Conservation (phyloP, 768 basidiomycete genomes). For the Psilocybe subaeruginosa region DNA sequence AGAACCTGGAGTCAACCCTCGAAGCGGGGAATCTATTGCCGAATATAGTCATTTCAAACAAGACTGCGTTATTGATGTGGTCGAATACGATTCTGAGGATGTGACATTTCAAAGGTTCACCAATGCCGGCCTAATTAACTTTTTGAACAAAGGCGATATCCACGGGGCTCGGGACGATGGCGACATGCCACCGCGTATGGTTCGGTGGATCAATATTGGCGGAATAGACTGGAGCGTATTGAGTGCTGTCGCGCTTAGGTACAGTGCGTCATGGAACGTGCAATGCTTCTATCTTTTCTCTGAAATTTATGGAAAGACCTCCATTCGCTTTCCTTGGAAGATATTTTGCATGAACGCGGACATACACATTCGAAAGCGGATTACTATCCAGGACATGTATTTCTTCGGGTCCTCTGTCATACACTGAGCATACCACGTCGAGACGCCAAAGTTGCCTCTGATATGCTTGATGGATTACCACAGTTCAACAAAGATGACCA, state of each 20-base stretch:
- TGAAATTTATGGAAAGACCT: slow-evolving; percentile 42
- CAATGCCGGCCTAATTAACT: slow-evolving; percentile 52
- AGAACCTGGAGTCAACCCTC: slow-evolving; percentile 67
- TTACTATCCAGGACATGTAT: slow-evolving; percentile 60
- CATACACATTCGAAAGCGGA: slow-evolving; percentile 52
- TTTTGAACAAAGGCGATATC: slow-evolving; percentile 36
- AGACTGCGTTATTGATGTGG: slow-evolving; percentile 60
- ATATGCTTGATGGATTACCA: background rate
- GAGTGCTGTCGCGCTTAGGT: slow-evolving; percentile 57
- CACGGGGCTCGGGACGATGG: background rate
- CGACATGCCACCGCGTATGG: slow-evolving; percentile 37
- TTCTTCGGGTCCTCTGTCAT: slow-evolving; percentile 62
- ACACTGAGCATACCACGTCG: slow-evolving; percentile 26
- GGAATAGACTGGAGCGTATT: slow-evolving; percentile 69
- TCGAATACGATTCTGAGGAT: slow-evolving; percentile 58
- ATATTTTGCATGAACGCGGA: slow-evolving; percentile 57
- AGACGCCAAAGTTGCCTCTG: background rate
- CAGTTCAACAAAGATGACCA: background rate
- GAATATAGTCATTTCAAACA: slow-evolving; percentile 56
- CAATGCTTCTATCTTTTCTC: slow-evolving; percentile 12
- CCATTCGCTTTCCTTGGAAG: slow-evolving; percentile 68
- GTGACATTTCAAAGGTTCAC: slow-evolving; percentile 46
- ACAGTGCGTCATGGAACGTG: slow-evolving; percentile 41
- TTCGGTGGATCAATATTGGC: slow-evolving; percentile 67
- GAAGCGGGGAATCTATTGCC: slow-evolving; percentile 45